Evolutionary conservation across 2,329 filamentous ascomycete genomes (phyloP), one percentile per base, ranked within the genome.

Genomic region (Trichocomaceae sp.): DNA sequence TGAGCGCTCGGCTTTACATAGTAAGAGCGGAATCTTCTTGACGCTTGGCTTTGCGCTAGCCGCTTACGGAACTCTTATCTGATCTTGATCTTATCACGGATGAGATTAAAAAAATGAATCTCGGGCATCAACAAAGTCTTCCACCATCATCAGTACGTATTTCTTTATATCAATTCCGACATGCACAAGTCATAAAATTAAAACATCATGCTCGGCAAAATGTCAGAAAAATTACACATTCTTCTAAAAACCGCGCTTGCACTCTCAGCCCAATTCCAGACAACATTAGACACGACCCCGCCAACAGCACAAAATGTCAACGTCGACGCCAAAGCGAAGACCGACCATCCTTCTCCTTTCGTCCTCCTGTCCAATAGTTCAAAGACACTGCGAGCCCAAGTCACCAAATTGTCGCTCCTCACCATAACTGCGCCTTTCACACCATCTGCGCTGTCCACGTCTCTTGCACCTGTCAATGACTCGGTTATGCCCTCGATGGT

Each of bases 381-480:
- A 0, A 81, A 79, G 23, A 78, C 95, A 5, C 82, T 96, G 57
- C 85, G 83, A 67, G 88, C 90, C 0, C 90, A 96, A 66, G 82
- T 85, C 1, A 96, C 90, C 5, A 96, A 95, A 59, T 79, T 96
- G 23, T 92, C 88, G 0, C 84, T 96, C 0, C 80, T 97, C 12
- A 82, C 93, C 1, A 87, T 95, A 64, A 96, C 88, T 64, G 81
- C 88, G 17, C 91, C 92, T 0, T 95, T 95, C 62, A 93, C 90
- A 0, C 84, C 88, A 0, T 84, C 85, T 0, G 91, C 89, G 5
- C 78, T 95, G 33, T 74, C 72, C 9, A 84, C 80, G 22, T 83
- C 95, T 13, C 74, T 96, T 4, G 79, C 82, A 33, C 84, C 90
- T 56, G 78, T 95, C n/a, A 79, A 85, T 20, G 78, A 82, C 12